Percentiles rank a stretch among this genome's conserved stretches.
These are phyloP conservation scores for Metarhizium humberi DNA, from an alignment of 2,329 filamentous ascomycete species.

Conservation along the genomic window DNA sequence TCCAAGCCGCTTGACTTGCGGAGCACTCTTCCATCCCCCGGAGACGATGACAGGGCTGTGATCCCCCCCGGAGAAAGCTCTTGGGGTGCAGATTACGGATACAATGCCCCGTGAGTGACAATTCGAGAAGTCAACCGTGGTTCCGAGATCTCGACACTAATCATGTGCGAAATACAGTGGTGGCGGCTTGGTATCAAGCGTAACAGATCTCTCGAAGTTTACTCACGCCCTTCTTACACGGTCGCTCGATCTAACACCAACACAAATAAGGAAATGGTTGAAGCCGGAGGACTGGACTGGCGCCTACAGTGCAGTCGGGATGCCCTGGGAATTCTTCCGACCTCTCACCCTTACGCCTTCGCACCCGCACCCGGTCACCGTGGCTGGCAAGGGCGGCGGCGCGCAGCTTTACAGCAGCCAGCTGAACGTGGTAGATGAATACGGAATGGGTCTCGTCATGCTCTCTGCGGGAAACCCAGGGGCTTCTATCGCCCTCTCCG, in stretches of 20 bases:
- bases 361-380: conserved; percentile 21
- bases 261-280: conserved; percentile 22
- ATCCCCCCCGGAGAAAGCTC: conserved; percentile 22
- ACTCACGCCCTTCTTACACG: conserved; percentile 18
- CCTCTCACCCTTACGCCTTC: conserved; percentile 14
- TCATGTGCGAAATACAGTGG: conserved; percentile 1
- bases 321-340: conserved; percentile 28
- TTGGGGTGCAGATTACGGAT: conserved; percentile 25
- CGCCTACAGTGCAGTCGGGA: conserved; percentile 21
- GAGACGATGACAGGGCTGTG: conserved; percentile 18
- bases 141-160: neutral
- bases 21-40: conserved; percentile 18
- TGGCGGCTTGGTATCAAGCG: neutral
- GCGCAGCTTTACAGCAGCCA: conserved; percentile 25
- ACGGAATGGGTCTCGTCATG: conserved; percentile 21
- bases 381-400: conserved; percentile 25
- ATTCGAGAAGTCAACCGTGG: no score
- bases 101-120: conserved; percentile 21
- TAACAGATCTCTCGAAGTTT: conserved; percentile 17
- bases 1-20: conserved; percentile 10
- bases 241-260: conserved; percentile 13
- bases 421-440: conserved; percentile 24
- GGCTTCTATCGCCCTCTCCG: conserved; percentile 17
- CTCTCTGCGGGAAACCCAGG: conserved; percentile 21
- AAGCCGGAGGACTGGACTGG: conserved; percentile 24